Evolutionary conservation across 208 protist genomes (phyloP).

Genomic region (Wallacemonas sp.): DNA sequence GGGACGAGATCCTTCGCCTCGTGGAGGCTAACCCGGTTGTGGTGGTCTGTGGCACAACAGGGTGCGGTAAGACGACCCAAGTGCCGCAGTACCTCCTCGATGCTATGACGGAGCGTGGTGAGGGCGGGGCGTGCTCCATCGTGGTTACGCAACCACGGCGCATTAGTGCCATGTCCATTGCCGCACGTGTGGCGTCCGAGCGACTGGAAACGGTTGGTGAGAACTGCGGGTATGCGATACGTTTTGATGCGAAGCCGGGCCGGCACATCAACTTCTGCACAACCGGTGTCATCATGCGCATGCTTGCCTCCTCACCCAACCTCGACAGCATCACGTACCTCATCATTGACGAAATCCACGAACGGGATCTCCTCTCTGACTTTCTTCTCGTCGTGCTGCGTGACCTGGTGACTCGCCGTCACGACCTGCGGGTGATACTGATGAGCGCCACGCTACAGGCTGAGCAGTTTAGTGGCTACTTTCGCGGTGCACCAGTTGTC

Average conservation of each 20-base stretch:
- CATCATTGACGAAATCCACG: slow-evolving; percentile 99
- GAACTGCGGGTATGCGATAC: slow-evolving; percentile 98
- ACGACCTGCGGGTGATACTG: slow-evolving; percentile 97
- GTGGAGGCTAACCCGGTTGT: slow-evolving; percentile 78
- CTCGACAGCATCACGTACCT: slow-evolving; percentile 95
- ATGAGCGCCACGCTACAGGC: slow-evolving; percentile 95
- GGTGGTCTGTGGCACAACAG: slow-evolving; percentile 95
- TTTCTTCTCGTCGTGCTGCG: slow-evolving; percentile 98
- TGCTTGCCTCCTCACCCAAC: slow-evolving; percentile 84
- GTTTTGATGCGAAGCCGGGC: slow-evolving; percentile 95
- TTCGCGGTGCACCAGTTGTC: slow-evolving; percentile 75
- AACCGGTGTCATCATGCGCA: slow-evolving; percentile 97
- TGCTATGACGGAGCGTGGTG: slow-evolving; percentile 49
- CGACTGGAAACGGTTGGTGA: slow-evolving; percentile 94
- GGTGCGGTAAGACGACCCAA: slow-evolving; percentile 97
- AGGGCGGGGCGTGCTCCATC: slow-evolving; percentile 69
- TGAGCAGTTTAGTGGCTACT: slow-evolving; percentile 84
- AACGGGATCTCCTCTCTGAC: slow-evolving; percentile 98
- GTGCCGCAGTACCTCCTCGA: slow-evolving; percentile 96
- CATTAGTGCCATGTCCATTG: slow-evolving; percentile 98
- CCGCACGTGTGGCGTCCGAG: slow-evolving; percentile 98
- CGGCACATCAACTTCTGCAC: slow-evolving; percentile 98
- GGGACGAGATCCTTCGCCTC: slow-evolving; percentile 70
- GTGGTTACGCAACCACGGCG: slow-evolving; percentile 97
- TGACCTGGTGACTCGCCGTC: slow-evolving; percentile 63